Evolutionary conservation across 148 eudicot species (phyloP).

Genomic region (Rhododendron mucronatum): DNA sequence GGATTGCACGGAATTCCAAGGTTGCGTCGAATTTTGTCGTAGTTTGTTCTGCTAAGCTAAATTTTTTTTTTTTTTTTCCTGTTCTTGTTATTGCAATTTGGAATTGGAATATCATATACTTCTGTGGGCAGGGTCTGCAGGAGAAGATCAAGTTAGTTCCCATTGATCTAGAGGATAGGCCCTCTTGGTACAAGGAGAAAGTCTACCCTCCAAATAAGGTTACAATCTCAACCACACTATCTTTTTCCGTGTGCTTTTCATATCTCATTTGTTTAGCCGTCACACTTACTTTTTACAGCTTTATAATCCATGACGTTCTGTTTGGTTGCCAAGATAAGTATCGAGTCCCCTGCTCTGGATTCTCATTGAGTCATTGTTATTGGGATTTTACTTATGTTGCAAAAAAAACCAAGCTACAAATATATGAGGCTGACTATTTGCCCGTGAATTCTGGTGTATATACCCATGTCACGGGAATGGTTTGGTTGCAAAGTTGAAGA

Average conservation of each 20-base stretch:
- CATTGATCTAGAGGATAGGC: slow-evolving; percentile 34
- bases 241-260: background rate
- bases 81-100: background rate
- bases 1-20: slow-evolving; percentile 27
- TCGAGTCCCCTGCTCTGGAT: background rate
- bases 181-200: slow-evolving; percentile 45
- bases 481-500: background rate
- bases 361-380: background rate
- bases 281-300: background rate
- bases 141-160: slow-evolving; percentile 25
- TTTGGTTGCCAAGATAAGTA: background rate
- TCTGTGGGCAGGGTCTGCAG: slow-evolving; percentile 17
- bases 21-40: background rate
- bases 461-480: background rate
- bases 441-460: background rate
- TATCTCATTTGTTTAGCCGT: background rate
- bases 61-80: too few relatives aligned
- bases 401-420: background rate
- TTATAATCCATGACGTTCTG: background rate
- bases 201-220: slow-evolving; percentile 51
- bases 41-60: background rate
- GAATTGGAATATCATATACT: background rate
- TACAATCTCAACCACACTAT: background rate
- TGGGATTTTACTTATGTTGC: background rate
- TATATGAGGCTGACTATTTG: background rate